Conservation (phyloP, 2,329 filamentous ascomycete species). For the Exophiala xenobiotica region DNA sequence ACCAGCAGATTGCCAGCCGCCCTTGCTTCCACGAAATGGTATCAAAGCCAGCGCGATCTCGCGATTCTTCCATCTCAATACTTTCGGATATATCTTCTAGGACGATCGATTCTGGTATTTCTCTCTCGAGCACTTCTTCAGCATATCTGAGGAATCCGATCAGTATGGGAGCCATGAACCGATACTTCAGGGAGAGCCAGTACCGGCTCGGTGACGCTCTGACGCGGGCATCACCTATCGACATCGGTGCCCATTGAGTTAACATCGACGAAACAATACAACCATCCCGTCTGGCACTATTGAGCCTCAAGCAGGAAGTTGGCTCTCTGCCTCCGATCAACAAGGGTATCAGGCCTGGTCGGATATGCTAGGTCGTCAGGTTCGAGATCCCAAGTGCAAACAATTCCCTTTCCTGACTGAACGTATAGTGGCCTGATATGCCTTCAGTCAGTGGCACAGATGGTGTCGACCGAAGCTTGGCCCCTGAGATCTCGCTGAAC, state of each 20-base stretch:
- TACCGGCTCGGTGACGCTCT: conserved; percentile 21
- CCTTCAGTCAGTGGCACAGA: too few species aligned
- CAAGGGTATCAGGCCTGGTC: too few species aligned
- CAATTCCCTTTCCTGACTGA: too few species aligned
- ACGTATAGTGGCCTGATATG: too few species aligned
- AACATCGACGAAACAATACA: too few species aligned
- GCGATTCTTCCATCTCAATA: conserved; percentile 2
- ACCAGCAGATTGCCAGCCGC: not conserved
- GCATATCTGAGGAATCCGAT: conserved; percentile 9
- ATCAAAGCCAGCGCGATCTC: not conserved
- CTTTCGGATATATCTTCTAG: conserved; percentile 4
- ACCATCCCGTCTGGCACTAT: too few species aligned
- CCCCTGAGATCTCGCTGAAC: too few species aligned
- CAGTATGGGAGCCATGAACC: conserved; percentile 17
- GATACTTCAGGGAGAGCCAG: conserved; percentile 17
- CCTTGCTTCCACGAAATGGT: not conserved
- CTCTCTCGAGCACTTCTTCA: conserved; percentile 10
- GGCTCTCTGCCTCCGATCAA: too few species aligned
- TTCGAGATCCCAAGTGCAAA: too few species aligned
- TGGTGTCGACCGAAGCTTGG: too few species aligned
- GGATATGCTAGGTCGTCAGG: too few species aligned
- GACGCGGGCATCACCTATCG: not conserved
- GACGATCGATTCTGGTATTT: not conserved
- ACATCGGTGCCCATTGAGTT: conserved; percentile 1
- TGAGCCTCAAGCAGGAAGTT: too few species aligned